Evolutionary conservation across 106 monocot genomes (phyloP), one percentile per base, ranked within the genome.

Genomic region (Phalaenopsis equestris): DNA sequence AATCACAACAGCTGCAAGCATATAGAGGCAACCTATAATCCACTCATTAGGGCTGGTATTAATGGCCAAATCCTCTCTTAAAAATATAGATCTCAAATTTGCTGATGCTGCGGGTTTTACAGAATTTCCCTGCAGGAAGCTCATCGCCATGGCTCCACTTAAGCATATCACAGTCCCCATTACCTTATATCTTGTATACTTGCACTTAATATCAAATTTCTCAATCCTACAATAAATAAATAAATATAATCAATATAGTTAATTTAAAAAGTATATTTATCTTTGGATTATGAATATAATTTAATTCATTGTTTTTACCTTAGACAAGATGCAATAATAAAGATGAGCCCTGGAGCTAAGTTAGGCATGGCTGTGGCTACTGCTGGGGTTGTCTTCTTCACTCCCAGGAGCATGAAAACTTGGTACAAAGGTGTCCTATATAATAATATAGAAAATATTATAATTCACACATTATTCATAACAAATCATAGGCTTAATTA

Each of bases 1-100:
- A 37, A 80, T 21, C 7, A 91, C 30, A 17, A 88, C 84, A 0
- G 76, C 85, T 0, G 55, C 41, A 0, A 94, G 47, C 43, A 94
- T 78, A 81, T 79, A 91, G 43, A 88, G 56, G 85, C 90, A 91
- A 4, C 94, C 94, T 9, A 87, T 70, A 46, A 92, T 85, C 91
- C 91, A 90, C 19, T 90, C 88, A 39, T 67, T 75, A 75, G 23
- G 52, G 1, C 21, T 6, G 30, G 21, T 4, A 67, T 43, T 64
- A n/a, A 15, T 76, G 21, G 1, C n/a, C 61, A 61, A 61, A 61
- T 18, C 21, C 75, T 64, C 77, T 80, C 78, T 43, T 80, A 77
- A 30, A 78, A 46, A 18, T 4, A n/a, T 0, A 47, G 45, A 43
- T 23, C 47, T 75, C 23, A 75, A 45, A 47, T 47, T 23, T 68